Conservation (phyloP, 2,329 filamentous ascomycete genomes). For the Aspergillus jensenii region DNA sequence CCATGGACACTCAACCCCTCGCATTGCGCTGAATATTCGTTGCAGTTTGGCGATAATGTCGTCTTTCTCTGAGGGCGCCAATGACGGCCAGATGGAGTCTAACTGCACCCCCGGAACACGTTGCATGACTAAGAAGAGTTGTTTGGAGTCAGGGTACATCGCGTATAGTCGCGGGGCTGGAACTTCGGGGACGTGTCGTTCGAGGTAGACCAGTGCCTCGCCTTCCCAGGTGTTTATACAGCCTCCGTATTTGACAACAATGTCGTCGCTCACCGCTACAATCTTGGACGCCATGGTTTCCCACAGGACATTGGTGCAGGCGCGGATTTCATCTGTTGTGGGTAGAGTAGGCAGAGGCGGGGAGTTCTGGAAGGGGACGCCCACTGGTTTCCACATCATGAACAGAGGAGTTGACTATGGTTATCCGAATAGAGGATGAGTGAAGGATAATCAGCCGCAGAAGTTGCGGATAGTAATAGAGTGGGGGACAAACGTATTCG, state of each 20-base stretch:
- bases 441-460: background rate
- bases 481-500: no score
- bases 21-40: conserved; percentile 22
- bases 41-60: conserved; percentile 26
- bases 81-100: conserved; percentile 25
- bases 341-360: conserved; percentile 20
- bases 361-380: conserved; percentile 24
- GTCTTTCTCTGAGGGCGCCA: conserved; percentile 26
- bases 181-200: conserved; percentile 27
- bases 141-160: conserved; percentile 26
- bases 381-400: conserved; percentile 26
- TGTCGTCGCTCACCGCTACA: conserved; percentile 25
- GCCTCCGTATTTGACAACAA: conserved; percentile 28
- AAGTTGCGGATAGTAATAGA: no score
- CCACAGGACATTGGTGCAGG: conserved; percentile 27
- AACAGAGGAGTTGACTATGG: no score
- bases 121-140: conserved; percentile 30
- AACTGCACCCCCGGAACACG: conserved; percentile 22
- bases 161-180: conserved; percentile 31
- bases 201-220: conserved; percentile 20
- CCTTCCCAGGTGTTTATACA: conserved; percentile 8
- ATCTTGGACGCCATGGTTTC: conserved; percentile 23
- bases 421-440: no score
- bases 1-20: conserved; percentile 24
- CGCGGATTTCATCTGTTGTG: conserved; percentile 26